Conservation (phyloP, 805 yeast genomes). For the Suhomyces prunicola region DNA sequence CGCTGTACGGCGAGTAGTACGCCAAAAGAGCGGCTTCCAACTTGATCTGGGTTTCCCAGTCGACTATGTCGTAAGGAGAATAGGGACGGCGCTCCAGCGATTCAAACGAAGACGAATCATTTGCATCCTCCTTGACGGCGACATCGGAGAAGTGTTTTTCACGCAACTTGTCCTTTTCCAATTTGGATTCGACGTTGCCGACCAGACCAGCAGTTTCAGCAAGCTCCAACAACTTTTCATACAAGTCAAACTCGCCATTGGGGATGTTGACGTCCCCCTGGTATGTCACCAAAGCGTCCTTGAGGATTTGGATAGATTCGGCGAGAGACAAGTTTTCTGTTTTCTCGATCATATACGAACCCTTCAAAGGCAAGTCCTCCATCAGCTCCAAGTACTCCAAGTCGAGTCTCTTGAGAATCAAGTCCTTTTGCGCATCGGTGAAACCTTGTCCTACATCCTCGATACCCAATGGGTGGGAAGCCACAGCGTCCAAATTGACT, state of each 20-base stretch:
- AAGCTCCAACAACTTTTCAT: slow-evolving; percentile 15
- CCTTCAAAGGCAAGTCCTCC: slow-evolving; percentile 32
- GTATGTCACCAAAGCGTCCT: slow-evolving; percentile 26
- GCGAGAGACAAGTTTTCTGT: slow-evolving; percentile 19
- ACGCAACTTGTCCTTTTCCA: background rate
- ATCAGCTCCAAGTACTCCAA: slow-evolving; percentile 22
- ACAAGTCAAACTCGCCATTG: slow-evolving; percentile 20
- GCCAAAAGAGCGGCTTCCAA: slow-evolving; percentile 18
- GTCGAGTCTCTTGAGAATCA: slow-evolving; percentile 26
- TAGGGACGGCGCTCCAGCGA: background rate
- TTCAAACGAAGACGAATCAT: slow-evolving; percentile 15
- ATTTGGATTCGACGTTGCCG: background rate
- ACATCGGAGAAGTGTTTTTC: background rate
- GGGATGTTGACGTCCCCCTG: slow-evolving; percentile 33
- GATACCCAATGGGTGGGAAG: slow-evolving; percentile 22
- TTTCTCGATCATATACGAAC: slow-evolving; percentile 27
- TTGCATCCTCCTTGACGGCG: slow-evolving; percentile 14
- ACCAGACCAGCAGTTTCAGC: background rate
- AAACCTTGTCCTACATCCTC: slow-evolving; percentile 22
- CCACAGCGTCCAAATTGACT: slow-evolving; percentile 15
- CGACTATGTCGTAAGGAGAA: slow-evolving; percentile 4
- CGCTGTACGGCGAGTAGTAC: slow-evolving; percentile 31
- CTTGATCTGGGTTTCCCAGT: slow-evolving; percentile 17
- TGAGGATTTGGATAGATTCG: slow-evolving; percentile 27
- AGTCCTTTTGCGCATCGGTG: slow-evolving; percentile 25